phyloP scores from a whole-genome alignment of 345 rosid species.

The Arabidopsis arenosa region DNA sequence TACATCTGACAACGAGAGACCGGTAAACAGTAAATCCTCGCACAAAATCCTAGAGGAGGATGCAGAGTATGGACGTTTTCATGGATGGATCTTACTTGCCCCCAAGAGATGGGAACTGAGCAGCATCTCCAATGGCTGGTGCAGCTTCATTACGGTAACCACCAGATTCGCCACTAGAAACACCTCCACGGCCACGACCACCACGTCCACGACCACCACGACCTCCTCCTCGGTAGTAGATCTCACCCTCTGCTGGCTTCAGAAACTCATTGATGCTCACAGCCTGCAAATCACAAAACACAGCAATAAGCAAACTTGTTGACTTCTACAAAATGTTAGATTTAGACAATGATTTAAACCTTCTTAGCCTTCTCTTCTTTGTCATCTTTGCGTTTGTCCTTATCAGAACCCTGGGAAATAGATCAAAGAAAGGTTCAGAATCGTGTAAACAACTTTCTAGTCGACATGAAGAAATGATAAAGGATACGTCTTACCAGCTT shows the following conservation, averaged over 20 bases:
- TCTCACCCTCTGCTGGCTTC: slow-evolving; percentile 94
- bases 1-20: slow-evolving; percentile 44
- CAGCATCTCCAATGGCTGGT: slow-evolving; percentile 75
- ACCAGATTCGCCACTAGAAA: slow-evolving; percentile 62
- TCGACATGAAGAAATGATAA: background rate
- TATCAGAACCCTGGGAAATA: slow-evolving; percentile 80
- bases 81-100: slow-evolving; percentile 64
- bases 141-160: slow-evolving; percentile 55
- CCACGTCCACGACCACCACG: slow-evolving; percentile 77
- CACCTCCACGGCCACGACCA: slow-evolving; percentile 78
- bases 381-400: slow-evolving; percentile 93
- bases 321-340: background rate
- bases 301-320: background rate
- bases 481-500: slow-evolving; percentile 64
- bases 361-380: slow-evolving; percentile 90
- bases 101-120: slow-evolving; percentile 91
- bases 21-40: slow-evolving; percentile 2
- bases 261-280: slow-evolving; percentile 92
- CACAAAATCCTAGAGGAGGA: slow-evolving; percentile 2
- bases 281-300: slow-evolving; percentile 52
- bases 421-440: slow-evolving; percentile 6
- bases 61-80: slow-evolving; percentile 16
- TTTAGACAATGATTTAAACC: slow-evolving; percentile 50
- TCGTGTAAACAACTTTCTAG: background rate
- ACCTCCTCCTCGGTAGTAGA: slow-evolving; percentile 56